Evolutionary conservation across 164 flowering plant genomes (phyloP), one percentile per base, ranked within the genome.

Genomic region (Aristolochia contorta): DNA sequence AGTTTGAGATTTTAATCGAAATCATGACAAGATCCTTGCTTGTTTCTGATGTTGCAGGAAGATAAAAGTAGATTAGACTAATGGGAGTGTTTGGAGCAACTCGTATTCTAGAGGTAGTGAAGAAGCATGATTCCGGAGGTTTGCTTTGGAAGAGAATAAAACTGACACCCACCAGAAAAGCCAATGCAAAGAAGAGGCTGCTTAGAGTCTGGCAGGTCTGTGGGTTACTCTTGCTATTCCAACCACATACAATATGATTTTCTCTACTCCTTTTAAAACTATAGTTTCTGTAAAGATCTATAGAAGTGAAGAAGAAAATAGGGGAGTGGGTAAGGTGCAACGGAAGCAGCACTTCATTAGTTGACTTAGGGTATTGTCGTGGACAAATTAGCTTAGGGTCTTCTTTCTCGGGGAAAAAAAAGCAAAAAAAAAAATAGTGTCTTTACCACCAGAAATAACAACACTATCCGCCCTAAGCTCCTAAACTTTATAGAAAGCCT

Each of bases 101-200:
- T 0, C 14, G 72, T 25, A 63, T 68, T 24, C n/a, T 84, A 80
- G 84, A 82, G 73, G 81, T 82, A 25, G 85, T 85, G 75, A 82
- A 81, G 83, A 84, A 79, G 72, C 79, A 82, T 58, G 85, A 80
- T 52, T 78, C 87, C 0, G 84, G 85, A 15, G 85, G 87, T 12
- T 71, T 79, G 0, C 62, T 78, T 4, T 82, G 87, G 87, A 85
- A 85, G 77, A 64, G 80, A 58, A 79, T 81, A 15, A 81, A 81
- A 68, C 82, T 81, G 59, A 81, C 87, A 19, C 33, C 80, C 49
- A 81, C 87, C 41, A 72, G 85, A 21, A 81, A 81, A 61, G 84
- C 80, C 57, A 82, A 81, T 50, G 84, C 91, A 62, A 85, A 82
- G 74, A 83, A 82, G 73, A 63, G 86, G 12, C 87, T 81, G 52